These are phyloP conservation scores for Calonectria multiphialidica DNA, from an alignment of 2,329 filamentous ascomycete genomes.

Conservation along the genomic window DNA sequence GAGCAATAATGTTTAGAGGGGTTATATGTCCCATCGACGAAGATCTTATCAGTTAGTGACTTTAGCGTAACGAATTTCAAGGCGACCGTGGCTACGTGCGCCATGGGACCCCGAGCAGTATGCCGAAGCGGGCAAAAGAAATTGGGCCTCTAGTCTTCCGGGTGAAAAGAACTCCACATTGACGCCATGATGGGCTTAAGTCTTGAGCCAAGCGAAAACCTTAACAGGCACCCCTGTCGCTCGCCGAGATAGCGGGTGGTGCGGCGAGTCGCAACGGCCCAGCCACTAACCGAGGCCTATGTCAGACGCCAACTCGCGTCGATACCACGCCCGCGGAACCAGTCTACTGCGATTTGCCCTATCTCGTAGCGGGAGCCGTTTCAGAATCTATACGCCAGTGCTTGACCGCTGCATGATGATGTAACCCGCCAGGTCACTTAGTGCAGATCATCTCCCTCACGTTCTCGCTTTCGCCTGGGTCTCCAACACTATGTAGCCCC, in stretches of 20 bases:
- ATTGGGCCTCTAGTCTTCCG: neutral
- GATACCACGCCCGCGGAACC: neutral
- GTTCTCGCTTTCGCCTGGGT: neutral
- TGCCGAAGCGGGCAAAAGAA: neutral
- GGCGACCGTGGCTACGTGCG: neutral
- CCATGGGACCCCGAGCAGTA: neutral
- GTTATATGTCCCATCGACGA: neutral
- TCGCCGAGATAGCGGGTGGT: neutral
- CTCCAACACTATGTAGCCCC: neutral
- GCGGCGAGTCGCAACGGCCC: neutral
- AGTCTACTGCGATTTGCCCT: neutral
- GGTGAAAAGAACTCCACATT: neutral
- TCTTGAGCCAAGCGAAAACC: neutral
- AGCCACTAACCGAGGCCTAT: neutral
- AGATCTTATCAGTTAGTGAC: neutral
- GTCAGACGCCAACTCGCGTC: neutral
- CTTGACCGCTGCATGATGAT: neutral
- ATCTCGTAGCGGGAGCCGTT: neutral
- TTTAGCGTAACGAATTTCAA: neutral
- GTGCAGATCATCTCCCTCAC: neutral
- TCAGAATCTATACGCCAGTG: neutral
- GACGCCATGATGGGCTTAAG: neutral
- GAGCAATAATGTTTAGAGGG: slow-evolving; percentile 6
- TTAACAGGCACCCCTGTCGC: neutral
- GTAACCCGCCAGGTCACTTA: neutral